Evolutionary conservation across 108 stramenopile species (phyloP), one percentile per base, ranked within the genome.

Genomic region (Conticribra weissflogii): DNA sequence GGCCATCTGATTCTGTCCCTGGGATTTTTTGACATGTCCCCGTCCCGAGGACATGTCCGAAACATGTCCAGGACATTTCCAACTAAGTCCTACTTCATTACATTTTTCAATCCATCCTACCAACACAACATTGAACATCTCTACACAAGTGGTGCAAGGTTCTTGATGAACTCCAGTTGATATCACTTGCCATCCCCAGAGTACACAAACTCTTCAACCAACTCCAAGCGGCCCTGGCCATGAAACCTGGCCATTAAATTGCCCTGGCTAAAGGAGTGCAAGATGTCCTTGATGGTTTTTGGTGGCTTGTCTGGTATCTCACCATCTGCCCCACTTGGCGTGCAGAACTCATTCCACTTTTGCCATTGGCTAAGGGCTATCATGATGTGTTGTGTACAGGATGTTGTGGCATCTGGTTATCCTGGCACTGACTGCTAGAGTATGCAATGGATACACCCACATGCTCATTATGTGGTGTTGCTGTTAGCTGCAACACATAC

Each of bases 341-440:
- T 16, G 57, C 67, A 0, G 84, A 85, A 71, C 19, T 85, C 0
- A 62, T 85, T 14, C 84, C 80, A 0, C 44, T 73, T 14, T 59
- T 14, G 19, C 83, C 79, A 0, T 30, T 47, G 2, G 61, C 69
- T 0, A 54, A 72, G 27, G 83, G 79, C 1, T 31, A 71, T 19
- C 76, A 77, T 49, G 79, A 84, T 69, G 83, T 75, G 0, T 67
- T 79, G 0, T n/a, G n/a, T n/a, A n/a, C 0, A 71, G 79, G 2
- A 15, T 0, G 3, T 79, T 75, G 70, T 16, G 83, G 74, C 21
- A 41, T 76, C 5, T 80, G 79, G 79, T 76, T n/a, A n/a, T 83
- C 50, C 77, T 76, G n/a, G 28, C n/a, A n/a, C n/a, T n/a, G n/a
- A n/a, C n/a, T n/a, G 21, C 54, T 4, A 29, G 32, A 0, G 72